These are phyloP conservation scores for Populus euphratica DNA, from an alignment of 345 rosid genomes.

Conservation along the genomic window DNA sequence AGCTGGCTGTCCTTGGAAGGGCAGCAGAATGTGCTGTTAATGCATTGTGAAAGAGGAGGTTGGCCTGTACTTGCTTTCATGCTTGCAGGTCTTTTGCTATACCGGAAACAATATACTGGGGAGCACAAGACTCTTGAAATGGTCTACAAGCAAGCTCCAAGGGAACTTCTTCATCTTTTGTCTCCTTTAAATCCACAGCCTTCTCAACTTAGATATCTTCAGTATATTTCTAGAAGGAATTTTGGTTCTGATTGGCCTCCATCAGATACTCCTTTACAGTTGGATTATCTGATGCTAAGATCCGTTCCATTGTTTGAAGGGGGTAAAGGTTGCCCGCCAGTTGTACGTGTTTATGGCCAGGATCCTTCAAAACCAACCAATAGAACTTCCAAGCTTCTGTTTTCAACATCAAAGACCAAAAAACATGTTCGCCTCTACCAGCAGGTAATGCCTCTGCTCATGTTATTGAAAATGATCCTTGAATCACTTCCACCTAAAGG, in stretches of 20 bases:
- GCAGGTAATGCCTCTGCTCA: conserved; percentile 48
- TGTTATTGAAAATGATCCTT: conserved; percentile 15
- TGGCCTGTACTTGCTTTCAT: conserved; percentile 98
- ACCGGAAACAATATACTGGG: conserved; percentile 78
- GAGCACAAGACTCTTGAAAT: conserved; percentile 97
- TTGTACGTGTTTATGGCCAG: conserved; percentile 82
- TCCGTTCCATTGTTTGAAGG: conserved; percentile 72
- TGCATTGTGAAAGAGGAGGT: conserved; percentile 96
- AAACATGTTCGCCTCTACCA: conserved; percentile 57
- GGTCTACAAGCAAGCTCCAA: conserved; percentile 98
- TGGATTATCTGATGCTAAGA: conserved; percentile 83
- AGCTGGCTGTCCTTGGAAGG: conserved; percentile 94
- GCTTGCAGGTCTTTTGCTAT: conserved; percentile 87
- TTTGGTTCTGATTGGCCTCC: conserved; percentile 95
- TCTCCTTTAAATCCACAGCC: conserved; percentile 87
- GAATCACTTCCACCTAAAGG: conserved; percentile 5
- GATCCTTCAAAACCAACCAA: conserved; percentile 67
- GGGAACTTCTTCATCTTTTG: conserved; percentile 76
- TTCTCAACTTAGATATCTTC: conserved; percentile 93
- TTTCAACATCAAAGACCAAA: conserved; percentile 60
- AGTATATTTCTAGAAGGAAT: conserved; percentile 90
- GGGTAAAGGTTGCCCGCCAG: conserved; percentile 78
- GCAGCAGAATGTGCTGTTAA: conserved; percentile 84
- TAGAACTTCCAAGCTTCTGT: conserved; percentile 82
- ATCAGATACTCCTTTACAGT: conserved; percentile 74